phyloP scores from a whole-genome alignment of 2,329 filamentous ascomycete genomes.

The Endoconidiophora polonica region DNA sequence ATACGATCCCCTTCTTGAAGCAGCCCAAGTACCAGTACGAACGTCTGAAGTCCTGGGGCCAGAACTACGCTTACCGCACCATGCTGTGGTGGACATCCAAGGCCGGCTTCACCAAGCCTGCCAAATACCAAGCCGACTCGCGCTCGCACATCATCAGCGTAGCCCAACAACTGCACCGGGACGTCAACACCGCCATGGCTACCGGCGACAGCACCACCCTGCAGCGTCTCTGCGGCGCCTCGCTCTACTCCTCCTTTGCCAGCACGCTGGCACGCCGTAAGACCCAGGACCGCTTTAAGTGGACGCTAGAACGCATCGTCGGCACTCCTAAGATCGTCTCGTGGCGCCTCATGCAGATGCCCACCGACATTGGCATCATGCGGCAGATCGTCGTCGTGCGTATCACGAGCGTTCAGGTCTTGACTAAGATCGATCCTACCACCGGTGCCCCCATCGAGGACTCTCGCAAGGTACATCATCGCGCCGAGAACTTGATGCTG shows the following conservation, averaged over 20 bases:
- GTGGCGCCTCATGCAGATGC: slow-evolving; percentile 33
- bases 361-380: slow-evolving; percentile 22
- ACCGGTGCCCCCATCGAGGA: slow-evolving; percentile 28
- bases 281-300: slow-evolving; percentile 27
- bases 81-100: slow-evolving; percentile 30
- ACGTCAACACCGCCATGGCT: slow-evolving; percentile 46
- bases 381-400: slow-evolving; percentile 45
- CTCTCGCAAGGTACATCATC: slow-evolving; percentile 32
- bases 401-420: slow-evolving; percentile 39
- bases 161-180: slow-evolving; percentile 41
- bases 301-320: slow-evolving; percentile 31
- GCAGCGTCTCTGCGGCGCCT: slow-evolving; percentile 34
- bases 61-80: slow-evolving; percentile 22
- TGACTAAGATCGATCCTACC: slow-evolving; percentile 25
- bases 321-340: slow-evolving; percentile 35
- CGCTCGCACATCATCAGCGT: slow-evolving; percentile 29
- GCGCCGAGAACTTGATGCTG: slow-evolving; percentile 49
- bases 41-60: slow-evolving; percentile 21
- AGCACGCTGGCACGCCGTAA: slow-evolving; percentile 36
- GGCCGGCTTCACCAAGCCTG: slow-evolving; percentile 25
- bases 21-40: slow-evolving; percentile 24
- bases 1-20: slow-evolving; percentile 17
- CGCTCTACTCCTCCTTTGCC: slow-evolving; percentile 34
- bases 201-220: slow-evolving; percentile 36
- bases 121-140: slow-evolving; percentile 26